Conservation (phyloP, 306 rosid genomes). For the Arachis stenosperma region DNA sequence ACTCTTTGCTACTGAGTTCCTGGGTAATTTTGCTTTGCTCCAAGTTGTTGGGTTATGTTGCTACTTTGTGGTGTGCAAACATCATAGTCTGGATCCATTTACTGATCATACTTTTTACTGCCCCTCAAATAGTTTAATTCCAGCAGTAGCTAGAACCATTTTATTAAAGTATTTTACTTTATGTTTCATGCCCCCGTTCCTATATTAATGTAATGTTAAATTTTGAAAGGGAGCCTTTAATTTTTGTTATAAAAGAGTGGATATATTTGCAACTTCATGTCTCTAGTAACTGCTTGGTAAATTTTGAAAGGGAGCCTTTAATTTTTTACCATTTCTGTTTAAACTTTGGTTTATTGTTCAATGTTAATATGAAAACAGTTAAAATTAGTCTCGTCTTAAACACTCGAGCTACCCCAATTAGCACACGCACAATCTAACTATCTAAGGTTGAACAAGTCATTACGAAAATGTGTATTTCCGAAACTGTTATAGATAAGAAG, state of each 20-base stretch:
- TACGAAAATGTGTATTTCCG: neutral
- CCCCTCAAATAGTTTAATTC: neutral
- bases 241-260: neutral
- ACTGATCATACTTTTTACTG: neutral
- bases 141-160: neutral
- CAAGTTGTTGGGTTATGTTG: slow-evolving; percentile 20
- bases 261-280: neutral
- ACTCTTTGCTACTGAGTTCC: neutral
- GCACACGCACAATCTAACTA: neutral
- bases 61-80: slow-evolving; percentile 7
- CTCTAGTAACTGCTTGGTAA: neutral
- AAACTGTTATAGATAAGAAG: neutral
- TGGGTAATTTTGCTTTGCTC: slow-evolving; percentile 7
- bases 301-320: too few relatives aligned
- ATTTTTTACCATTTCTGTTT: too few relatives aligned
- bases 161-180: slow-evolving; percentile 3
- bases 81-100: slow-evolving; percentile 18
- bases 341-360: too few relatives aligned
- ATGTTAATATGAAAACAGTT: too few relatives aligned
- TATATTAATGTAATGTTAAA: slow-evolving; percentile 1
- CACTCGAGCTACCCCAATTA: neutral
- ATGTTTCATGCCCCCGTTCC: neutral
- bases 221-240: neutral
- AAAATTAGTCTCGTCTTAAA: neutral
- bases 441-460: neutral